Evolutionary conservation across 2,329 filamentous ascomycete genomes (phyloP), one percentile per base, ranked within the genome.

Genomic region (Aspergillaceae sp.): DNA sequence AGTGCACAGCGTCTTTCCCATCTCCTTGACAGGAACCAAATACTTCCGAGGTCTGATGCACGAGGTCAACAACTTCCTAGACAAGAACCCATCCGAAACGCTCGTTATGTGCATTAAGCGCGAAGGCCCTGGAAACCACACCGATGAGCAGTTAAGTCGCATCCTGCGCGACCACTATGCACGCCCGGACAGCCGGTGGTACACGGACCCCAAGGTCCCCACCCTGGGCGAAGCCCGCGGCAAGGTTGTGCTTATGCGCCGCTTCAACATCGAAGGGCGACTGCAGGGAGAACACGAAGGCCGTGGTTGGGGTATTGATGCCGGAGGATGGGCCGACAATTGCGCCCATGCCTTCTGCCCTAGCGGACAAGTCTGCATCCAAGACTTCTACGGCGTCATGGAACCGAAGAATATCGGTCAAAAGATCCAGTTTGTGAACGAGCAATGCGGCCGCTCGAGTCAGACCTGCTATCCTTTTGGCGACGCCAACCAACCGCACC

Each of bases 311-410:
- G 77, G 77, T 19, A 73, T 84, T 38, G 74, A 83, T 56, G 80
- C 74, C 45, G 71, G 74, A 32, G 69, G 69, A 11, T 97, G 91
- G 91, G 87, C 86, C 0, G 86, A 96, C 69, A 97, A 97, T 69
- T 87, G 86, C 51, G 81, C 84, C 30, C 82, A 94, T 60, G 84
- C 86, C 46, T 74, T 74, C 32, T 80, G 79, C 42, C 78, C 79
- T 6, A 82, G 82, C 57, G 88, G 87, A 3, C 74, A 82, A 52
- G 80, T 96, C 48, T 83, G 86, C 53, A 83, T 97, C 37, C 92
- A 97, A 70, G 92, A 97, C 71, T 96, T 91, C 67, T 97, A 94
- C 74, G 88, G 94, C 61, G 82, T 98, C 32, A 71, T 83, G 40
- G 80, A 88, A 65, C 81, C 78, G 26, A 73, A 79, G 48, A 84